Evolutionary conservation across 2,329 filamentous ascomycete species (phyloP).

Genomic region (Exserohilum turcica): DNA sequence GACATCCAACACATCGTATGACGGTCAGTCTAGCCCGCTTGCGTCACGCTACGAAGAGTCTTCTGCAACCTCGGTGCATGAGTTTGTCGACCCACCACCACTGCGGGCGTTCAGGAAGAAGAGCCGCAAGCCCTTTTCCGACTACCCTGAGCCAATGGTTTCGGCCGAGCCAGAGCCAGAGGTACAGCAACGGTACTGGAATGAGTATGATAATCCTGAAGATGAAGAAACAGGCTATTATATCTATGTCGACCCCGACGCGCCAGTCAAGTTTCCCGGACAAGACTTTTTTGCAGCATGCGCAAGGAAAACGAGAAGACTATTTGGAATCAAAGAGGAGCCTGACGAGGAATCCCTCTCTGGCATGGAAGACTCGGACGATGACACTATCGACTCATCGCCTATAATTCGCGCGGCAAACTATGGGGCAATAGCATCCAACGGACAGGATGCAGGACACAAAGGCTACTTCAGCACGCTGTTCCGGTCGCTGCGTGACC

Average conservation of each 20-base stretch:
- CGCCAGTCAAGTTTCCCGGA: conserved; percentile 65
- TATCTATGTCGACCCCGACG: conserved; percentile 76
- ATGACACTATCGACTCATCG: conserved; percentile 54
- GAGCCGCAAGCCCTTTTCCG: conserved; percentile 40
- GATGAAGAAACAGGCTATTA: conserved; percentile 66
- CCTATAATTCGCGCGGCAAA: conserved; percentile 47
- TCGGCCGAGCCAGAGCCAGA: conserved; percentile 26
- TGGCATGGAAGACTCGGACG: conserved; percentile 54
- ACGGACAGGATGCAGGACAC: conserved; percentile 4
- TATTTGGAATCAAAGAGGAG: conserved; percentile 32
- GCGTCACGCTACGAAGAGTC: conserved; percentile 39
- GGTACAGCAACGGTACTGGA: conserved; percentile 67
- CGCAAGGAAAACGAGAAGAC: conserved; percentile 27
- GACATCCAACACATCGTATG: conserved; percentile 47
- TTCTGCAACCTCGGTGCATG: conserved; percentile 42
- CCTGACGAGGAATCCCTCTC: conserved; percentile 33
- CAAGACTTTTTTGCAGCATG: conserved; percentile 61
- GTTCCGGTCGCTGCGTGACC: conserved; percentile 34
- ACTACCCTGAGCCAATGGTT: conserved; percentile 27
- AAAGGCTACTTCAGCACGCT: conserved; percentile 41
- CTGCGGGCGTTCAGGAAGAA: conserved; percentile 53
- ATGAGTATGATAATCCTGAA: conserved; percentile 83
- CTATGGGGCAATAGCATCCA: conserved; percentile 51
- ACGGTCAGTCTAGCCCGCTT: conserved; percentile 41
- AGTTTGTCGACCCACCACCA: conserved; percentile 47